phyloP scores from a whole-genome alignment of 805 yeast species.

The Barnettozyma populi region DNA sequence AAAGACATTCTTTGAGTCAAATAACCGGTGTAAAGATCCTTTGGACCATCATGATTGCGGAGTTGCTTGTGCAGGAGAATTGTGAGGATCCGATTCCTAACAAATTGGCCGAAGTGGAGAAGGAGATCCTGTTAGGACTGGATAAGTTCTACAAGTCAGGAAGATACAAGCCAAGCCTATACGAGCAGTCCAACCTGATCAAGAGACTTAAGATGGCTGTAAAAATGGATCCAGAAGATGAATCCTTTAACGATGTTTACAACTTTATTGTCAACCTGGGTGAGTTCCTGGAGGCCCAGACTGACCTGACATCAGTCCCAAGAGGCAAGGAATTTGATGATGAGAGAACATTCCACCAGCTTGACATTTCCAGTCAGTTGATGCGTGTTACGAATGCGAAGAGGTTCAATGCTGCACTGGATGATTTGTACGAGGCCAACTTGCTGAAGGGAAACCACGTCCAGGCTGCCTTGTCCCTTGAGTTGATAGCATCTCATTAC shows the following conservation, averaged over 20 bases:
- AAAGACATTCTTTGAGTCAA: conserved; percentile 56
- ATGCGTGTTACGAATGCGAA: conserved; percentile 77
- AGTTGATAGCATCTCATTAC: conserved; percentile 70
- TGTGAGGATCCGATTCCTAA: conserved; percentile 55
- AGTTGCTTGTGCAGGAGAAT: conserved; percentile 49
- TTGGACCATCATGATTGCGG: conserved; percentile 69
- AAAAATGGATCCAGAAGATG: conserved; percentile 59
- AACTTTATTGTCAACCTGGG: conserved; percentile 48
- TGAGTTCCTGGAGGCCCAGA: conserved; percentile 58
- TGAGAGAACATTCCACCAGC: conserved; percentile 74
- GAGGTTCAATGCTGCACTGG: conserved; percentile 70
- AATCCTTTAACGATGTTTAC: conserved; percentile 45
- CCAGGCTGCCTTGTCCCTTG: conserved; percentile 81
- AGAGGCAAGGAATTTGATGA: conserved; percentile 79
- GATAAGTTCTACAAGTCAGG: conserved; percentile 58
- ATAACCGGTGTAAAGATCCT: conserved; percentile 57
- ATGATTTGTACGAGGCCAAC: conserved; percentile 65
- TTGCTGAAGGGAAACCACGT: conserved; percentile 54
- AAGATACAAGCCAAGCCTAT: conserved; percentile 48
- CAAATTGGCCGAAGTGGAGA: conserved; percentile 53
- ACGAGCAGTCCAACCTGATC: conserved; percentile 51
- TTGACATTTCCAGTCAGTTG: conserved; percentile 71
- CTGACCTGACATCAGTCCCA: conserved; percentile 70
- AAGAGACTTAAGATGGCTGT: conserved; percentile 43
- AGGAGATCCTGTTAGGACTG: conserved; percentile 56